Percentiles rank a stretch among this genome's conserved stretches.
Evolutionary conservation across 2,329 filamentous ascomycete species (phyloP).

Genomic region (Eurotiales sp.): DNA sequence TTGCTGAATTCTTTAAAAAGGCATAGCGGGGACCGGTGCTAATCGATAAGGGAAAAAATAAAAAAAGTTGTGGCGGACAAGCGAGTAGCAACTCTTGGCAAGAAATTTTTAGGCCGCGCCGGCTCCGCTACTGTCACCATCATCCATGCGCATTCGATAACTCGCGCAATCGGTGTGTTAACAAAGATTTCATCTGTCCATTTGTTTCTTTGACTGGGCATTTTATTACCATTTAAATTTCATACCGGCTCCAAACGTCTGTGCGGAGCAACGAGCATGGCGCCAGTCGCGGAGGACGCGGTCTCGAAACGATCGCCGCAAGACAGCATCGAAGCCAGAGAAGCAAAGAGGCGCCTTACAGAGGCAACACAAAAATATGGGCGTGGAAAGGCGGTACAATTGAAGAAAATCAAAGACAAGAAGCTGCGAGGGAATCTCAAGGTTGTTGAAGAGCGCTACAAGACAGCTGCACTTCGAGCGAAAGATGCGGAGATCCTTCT

Average conservation of each 20-base stretch:
- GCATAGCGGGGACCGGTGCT: constrained; percentile 15
- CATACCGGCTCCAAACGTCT: constrained; percentile 9
- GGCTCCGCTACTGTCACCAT: constrained; percentile 7
- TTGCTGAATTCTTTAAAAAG: constrained; percentile 6
- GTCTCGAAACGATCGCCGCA: constrained; percentile 25
- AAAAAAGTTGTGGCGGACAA: constrained; percentile 30
- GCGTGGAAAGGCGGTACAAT: constrained; percentile 70
- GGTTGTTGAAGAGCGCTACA: constrained; percentile 75
- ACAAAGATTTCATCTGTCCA: background rate
- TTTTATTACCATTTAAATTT: background rate
- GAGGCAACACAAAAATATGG: constrained; percentile 75
- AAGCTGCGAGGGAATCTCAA: constrained; percentile 81
- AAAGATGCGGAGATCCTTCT: constrained; percentile 95
- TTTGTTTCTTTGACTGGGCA: background rate
- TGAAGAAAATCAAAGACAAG: constrained; percentile 76
- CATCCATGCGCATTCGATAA: constrained; percentile 15
- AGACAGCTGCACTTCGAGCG: constrained; percentile 74
- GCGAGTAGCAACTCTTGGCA: constrained; percentile 36
- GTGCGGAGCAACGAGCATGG: constrained; percentile 22
- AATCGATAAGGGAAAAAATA: constrained; percentile 16
- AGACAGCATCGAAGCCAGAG: constrained; percentile 29
- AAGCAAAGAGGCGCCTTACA: constrained; percentile 36
- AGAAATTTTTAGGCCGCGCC: constrained; percentile 28
- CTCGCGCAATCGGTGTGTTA: background rate
- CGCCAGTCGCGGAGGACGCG: constrained; percentile 24